A percentile compares a stretch with the other conserved stretches of the same genome.
Evolutionary conservation across 2,329 filamentous ascomycete species (phyloP).

Genomic region (Clarireedia homoeocarpa): DNA sequence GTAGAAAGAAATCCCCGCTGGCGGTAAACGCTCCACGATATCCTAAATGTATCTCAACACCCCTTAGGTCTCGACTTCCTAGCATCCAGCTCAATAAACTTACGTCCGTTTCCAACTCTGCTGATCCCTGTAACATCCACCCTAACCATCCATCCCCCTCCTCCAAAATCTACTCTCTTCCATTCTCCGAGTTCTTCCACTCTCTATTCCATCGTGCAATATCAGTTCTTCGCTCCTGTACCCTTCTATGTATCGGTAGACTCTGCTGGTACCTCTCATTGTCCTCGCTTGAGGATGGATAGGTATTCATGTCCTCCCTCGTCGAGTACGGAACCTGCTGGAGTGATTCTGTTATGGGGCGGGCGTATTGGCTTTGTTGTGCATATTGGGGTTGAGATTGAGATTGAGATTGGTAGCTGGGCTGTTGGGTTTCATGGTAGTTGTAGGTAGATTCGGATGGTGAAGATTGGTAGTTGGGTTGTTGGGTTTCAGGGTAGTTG

Average conservation of each 20-base stretch:
- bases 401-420: not conserved
- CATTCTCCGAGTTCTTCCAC: constrained; percentile 5
- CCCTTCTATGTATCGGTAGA: not conserved
- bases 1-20: too few species aligned
- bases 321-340: not conserved
- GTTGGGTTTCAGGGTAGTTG: not conserved
- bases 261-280: constrained; percentile 12
- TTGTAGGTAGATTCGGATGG: not conserved
- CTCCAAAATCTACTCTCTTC: too few species aligned
- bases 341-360: not conserved
- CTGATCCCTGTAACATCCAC: too few species aligned
- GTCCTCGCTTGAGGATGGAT: constrained; percentile 8
- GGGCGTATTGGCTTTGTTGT: not conserved
- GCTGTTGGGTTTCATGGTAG: not conserved
- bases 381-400: not conserved
- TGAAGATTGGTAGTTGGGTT: not conserved
- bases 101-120: too few species aligned
- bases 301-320: constrained; percentile 12
- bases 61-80: too few species aligned
- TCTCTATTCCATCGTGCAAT: constrained; percentile 12
- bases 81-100: too few species aligned
- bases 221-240: not conserved
- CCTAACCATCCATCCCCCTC: too few species aligned
- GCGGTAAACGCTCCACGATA: too few species aligned
- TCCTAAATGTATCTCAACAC: too few species aligned